Evolutionary conservation across 352 stramenopile genomes (phyloP).

Genomic region (Globisporangium cederbergense): DNA sequence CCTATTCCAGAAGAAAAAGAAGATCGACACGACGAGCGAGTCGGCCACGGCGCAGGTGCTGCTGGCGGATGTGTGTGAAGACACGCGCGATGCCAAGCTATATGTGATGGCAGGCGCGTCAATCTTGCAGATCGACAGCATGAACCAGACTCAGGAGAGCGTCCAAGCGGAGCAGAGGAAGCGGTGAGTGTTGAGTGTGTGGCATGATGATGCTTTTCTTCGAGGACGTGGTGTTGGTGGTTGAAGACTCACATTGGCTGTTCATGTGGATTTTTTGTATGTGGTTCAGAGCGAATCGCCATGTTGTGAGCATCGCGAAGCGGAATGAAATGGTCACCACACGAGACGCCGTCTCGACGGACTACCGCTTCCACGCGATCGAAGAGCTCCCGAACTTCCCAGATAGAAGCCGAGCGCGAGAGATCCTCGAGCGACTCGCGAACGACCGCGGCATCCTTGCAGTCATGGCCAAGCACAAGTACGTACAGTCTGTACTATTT

Average conservation of each 20-base stretch:
- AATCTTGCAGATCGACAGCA: conserved; percentile 37
- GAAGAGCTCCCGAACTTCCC: conserved; percentile 58
- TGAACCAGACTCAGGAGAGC: conserved; percentile 41
- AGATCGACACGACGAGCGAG: conserved; percentile 36
- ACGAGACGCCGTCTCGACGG: conserved; percentile 34
- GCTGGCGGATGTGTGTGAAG: conserved; percentile 28
- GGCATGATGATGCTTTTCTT: neutral
- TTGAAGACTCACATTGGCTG: conserved; percentile 3
- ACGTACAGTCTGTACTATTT: conserved; percentile 7
- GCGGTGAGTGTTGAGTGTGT: conserved; percentile 25
- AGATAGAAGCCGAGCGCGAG: conserved; percentile 47
- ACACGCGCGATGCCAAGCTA: conserved; percentile 21
- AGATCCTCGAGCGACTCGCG: conserved; percentile 82
- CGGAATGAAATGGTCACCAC: conserved; percentile 40
- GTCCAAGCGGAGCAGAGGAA: conserved; percentile 39
- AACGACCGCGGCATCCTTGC: conserved; percentile 86
- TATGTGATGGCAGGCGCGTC: conserved; percentile 52
- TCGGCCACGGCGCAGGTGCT: neutral
- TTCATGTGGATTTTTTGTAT: neutral
- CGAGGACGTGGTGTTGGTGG: neutral
- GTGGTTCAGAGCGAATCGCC: conserved; percentile 38
- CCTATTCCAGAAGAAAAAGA: conserved; percentile 53
- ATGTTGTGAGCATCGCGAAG: conserved; percentile 53
- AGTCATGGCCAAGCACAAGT: conserved; percentile 89
- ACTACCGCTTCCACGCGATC: conserved; percentile 72